Base-by-base conservation (phyloP, 352 stramenopile genomes). In the Globisporangium sylvaticum region DNA sequence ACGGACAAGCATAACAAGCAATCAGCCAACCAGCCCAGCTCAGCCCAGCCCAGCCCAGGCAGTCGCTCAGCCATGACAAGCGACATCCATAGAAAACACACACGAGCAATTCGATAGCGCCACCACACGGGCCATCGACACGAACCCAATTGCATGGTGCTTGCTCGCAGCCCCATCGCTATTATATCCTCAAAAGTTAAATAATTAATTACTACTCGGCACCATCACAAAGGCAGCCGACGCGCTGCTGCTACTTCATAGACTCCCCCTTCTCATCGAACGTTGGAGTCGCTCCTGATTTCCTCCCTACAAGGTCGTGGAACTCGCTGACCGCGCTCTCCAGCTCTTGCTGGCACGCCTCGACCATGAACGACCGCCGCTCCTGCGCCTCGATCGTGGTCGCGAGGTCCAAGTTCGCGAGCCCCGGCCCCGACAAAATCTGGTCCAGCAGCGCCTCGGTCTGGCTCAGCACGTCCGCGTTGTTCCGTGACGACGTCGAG, bases 271-370 rank as follows among this genome's bases (percentile, higher is more conserved):
- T 58, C 53, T 58, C 15, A 25, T 58, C 20, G 15, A 4, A 37
- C 20, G 57, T 58, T 31, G n/a, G 9, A 15, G 44, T 27, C 20
- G 29, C 22, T 5, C 2, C 25, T 39, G 48, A 18, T 46, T 32
- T 44, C 27, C 65, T 44, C 4, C 37, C 67, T 0, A 80, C 67
- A 18, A 90, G 73, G 46, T 75, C 70, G 31, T 86, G 75, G 67
- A 91, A 92, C 69, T 92, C 82, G 53, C 75, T 70, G 56, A 91
- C 76, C 0, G 80, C 83, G 50, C 68, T 69, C 62, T 85, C 68
- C 0, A 91, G 69, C 58, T 92, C 80, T 53, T 76, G 79, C 64
- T 90, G 73, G 32, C 84, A 92, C 44, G 81, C 80, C 46, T 76
- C 66, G 27, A 90, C 83, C 75, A 92, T 88, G 64, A 81, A 62